Evolutionary conservation across 106 monocot genomes (phyloP), one percentile per base, ranked within the genome.

Genomic region (Cymbidium sinense): DNA sequence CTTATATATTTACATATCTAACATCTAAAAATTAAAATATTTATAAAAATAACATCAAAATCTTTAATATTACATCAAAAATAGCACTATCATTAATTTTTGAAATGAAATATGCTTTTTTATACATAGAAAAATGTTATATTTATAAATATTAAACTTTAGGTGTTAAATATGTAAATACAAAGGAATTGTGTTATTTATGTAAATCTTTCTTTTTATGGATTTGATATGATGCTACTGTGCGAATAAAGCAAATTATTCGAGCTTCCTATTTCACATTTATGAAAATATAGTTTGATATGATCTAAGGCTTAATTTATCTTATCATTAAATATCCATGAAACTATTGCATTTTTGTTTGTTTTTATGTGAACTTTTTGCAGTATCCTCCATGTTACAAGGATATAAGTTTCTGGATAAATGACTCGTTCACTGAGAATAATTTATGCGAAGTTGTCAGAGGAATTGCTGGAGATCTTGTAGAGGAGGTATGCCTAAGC

Each of bases 351-450:
- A 50, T 33, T 78, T 71, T 34, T 77, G 43, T 33, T 41, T 64
- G 18, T 74, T 74, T 67, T 81, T 34, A 30, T n/a, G n/a, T 75
- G 65, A 29, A 33, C 37, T 43, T 83, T 31, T 75, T 92, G 75
- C 82, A 98, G 96, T 98, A 82, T 75, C 94, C 96, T 76, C 96
- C 96, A 39, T 98, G 96, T 79, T 98, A 91, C 61, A 98, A 98
- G 85, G 96, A 98, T 78, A 94, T 98, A 80, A 98, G 96, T 83
- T 94, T 94, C 44, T 98, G 96, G 96, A 92, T 98, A 79, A 98
- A 82, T 58, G 96, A 98, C 81, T 84, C 86, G 36, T 98, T 98
- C 52, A 94, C 96, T 0, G 96, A 98, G 80, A 98, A 98, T 77
- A 98, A 98, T 78, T 87, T 94, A 81, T 98, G 96, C 88, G 96